phyloP scores from a whole-genome alignment of 768 basidiomycete genomes.

The Mycena sanguinolenta region DNA sequence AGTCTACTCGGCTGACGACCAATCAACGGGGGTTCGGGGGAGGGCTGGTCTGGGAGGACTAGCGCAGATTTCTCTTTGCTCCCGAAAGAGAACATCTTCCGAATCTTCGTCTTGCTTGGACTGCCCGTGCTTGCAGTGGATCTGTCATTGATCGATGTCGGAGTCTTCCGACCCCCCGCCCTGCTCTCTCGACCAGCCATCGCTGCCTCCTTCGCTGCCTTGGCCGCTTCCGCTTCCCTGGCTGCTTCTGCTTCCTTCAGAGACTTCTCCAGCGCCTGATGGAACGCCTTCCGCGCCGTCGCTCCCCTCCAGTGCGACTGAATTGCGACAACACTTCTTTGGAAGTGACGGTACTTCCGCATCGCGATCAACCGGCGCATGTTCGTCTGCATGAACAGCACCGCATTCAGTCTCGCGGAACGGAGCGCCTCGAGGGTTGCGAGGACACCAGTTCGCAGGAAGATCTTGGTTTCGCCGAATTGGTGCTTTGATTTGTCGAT shows the following conservation, averaged over 20 bases:
- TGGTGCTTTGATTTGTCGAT: slow-evolving; percentile 97
- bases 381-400: slow-evolving; percentile 97
- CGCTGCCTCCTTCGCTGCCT: too few species aligned
- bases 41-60: slow-evolving; percentile 18
- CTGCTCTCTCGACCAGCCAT: slow-evolving; percentile 26
- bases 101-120: slow-evolving; percentile 31
- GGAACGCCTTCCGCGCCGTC: slow-evolving; percentile 57
- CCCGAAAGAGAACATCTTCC: slow-evolving; percentile 36
- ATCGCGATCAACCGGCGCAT: slow-evolving; percentile 88
- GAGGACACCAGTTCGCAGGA: slow-evolving; percentile 98
- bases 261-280: slow-evolving; percentile 22
- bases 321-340: slow-evolving; percentile 81
- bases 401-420: slow-evolving; percentile 88
- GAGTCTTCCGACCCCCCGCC: slow-evolving; percentile 10
- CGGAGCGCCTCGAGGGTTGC: slow-evolving; percentile 93
- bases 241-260: slow-evolving; percentile 28
- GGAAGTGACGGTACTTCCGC: slow-evolving; percentile 79
- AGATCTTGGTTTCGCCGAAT: slow-evolving; percentile 97
- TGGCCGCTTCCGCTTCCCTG: slow-evolving; percentile 25
- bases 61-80: slow-evolving; percentile 30
- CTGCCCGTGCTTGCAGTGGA: slow-evolving; percentile 20
- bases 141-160: slow-evolving; percentile 10
- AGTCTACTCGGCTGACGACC: slow-evolving; percentile 33
- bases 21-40: slow-evolving; percentile 25
- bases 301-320: slow-evolving; percentile 96